A percentile compares a stretch with the other conserved stretches of the same genome.
Conservation (phyloP, 169 alveolate species). For the Cryptosporidium meleagridis region DNA sequence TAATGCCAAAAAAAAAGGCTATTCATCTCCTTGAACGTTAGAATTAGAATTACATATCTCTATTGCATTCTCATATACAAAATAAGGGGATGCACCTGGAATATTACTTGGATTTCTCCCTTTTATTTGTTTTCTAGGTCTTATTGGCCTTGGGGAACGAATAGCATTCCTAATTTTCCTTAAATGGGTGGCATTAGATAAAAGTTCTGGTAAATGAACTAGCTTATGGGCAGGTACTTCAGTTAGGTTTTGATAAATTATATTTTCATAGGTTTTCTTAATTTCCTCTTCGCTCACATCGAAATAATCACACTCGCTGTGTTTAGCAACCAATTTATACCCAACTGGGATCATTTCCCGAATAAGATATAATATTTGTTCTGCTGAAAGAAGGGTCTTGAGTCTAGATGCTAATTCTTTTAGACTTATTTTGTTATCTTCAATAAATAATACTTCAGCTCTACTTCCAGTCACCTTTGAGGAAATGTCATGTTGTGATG, state of each 20-base stretch:
- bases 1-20: neutral
- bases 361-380: neutral
- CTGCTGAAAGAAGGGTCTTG: neutral
- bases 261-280: neutral
- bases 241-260: constrained; percentile 3
- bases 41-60: neutral
- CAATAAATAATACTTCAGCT: too few relatives aligned
- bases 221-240: neutral
- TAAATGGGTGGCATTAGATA: constrained; percentile 26
- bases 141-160: constrained; percentile 17
- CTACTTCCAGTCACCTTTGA: neutral
- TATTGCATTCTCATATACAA: neutral
- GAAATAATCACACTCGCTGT: neutral
- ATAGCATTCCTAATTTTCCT: neutral
- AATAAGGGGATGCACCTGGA: constrained; percentile 43
- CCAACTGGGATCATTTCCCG: neutral
- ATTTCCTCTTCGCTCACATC: neutral
- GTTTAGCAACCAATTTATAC: neutral
- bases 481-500: neutral
- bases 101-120: constrained; percentile 28
- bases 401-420: constrained; percentile 1
- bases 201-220: constrained; percentile 39
- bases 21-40: neutral
- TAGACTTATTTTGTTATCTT: neutral
- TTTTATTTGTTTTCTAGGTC: constrained; percentile 46